Evolutionary conservation across 441 rosid genomes (phyloP).

Genomic region (Daphne laureola): DNA sequence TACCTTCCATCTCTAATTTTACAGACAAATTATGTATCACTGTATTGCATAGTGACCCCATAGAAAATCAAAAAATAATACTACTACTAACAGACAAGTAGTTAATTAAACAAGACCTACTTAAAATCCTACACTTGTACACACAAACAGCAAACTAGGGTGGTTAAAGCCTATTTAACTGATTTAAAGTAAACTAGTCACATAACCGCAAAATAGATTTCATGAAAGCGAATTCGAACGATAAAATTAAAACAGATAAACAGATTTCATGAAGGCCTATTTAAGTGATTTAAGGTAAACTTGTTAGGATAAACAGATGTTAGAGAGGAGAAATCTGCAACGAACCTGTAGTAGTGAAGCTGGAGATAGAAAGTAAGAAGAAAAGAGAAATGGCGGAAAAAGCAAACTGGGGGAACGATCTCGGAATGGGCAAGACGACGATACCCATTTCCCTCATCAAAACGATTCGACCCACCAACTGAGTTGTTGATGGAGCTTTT

Average conservation of each 20-base stretch:
- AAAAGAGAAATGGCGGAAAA: constrained; percentile 22
- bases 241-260: no score
- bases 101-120: constrained; percentile 5
- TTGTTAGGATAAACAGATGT: constrained; percentile 1
- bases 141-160: no score
- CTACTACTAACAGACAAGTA: constrained; percentile 1
- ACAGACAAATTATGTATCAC: neutral
- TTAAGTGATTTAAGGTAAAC: no score
- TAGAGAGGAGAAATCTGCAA: neutral
- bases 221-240: no score
- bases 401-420: constrained; percentile 21
- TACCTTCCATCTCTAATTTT: neutral
- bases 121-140: neutral
- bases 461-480: neutral
- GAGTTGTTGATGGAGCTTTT: constrained; percentile 11
- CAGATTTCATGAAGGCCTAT: no score
- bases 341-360: constrained; percentile 45
- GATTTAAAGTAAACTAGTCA: no score
- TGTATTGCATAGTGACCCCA: neutral
- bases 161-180: no score
- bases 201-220: no score
- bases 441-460: constrained; percentile 23
- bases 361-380: constrained; percentile 30
- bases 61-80: constrained; percentile 6
- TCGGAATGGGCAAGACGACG: constrained; percentile 14